A percentile compares a stretch with the other conserved stretches of the same genome.
Conservation (phyloP, 176 grass and related monocot genomes). For the Secale cereale region DNA sequence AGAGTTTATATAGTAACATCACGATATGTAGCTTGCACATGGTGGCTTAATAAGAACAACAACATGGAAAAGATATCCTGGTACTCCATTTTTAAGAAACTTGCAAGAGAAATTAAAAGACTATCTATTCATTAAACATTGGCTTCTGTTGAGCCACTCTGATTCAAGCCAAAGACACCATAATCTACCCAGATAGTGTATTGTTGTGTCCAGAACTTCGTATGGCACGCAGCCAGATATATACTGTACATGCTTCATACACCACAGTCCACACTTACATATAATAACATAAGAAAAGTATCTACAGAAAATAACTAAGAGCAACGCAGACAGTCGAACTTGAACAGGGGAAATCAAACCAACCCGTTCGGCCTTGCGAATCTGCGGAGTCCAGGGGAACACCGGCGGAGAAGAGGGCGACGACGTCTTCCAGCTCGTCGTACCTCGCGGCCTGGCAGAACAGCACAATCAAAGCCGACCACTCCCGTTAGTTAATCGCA, state of each 20-base stretch:
- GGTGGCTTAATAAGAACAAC: background rate
- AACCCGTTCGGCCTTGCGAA: constrained; percentile 89
- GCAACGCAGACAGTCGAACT: background rate
- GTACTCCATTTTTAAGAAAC: background rate
- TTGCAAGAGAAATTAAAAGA: background rate
- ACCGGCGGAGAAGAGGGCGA: constrained; percentile 63
- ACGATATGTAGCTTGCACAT: background rate
- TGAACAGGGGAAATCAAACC: background rate
- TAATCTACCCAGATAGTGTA: background rate
- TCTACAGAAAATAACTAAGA: background rate
- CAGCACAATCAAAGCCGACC: background rate
- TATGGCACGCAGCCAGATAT: background rate
- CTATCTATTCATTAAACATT: background rate
- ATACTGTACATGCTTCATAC: background rate
- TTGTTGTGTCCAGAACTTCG: background rate
- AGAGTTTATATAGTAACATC: background rate
- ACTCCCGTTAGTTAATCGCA: background rate
- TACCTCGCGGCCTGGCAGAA: constrained; percentile 76
- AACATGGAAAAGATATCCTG: background rate
- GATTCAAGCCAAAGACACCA: background rate
- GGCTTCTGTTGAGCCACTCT: background rate
- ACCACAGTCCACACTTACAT: background rate
- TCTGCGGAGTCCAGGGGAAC: constrained; percentile 65
- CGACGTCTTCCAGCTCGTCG: constrained; percentile 83
- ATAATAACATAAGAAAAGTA: background rate